phyloP scores from a whole-genome alignment of 2,329 filamentous ascomycete genomes.

The Colletotrichum trifolii region DNA sequence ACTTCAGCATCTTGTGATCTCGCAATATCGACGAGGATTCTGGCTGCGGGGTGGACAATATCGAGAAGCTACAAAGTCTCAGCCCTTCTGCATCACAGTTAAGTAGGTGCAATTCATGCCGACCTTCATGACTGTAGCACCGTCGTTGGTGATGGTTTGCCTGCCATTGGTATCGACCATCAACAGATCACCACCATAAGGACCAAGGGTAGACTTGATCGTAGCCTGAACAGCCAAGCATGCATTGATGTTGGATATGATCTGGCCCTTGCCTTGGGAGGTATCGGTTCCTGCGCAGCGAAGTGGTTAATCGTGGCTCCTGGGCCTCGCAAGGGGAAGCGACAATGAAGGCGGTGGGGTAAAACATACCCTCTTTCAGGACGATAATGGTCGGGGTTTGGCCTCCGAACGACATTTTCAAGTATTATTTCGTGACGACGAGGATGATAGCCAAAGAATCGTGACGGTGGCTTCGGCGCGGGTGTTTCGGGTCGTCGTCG shows the following conservation, averaged over 20 bases:
- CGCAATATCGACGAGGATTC: constrained; percentile 97
- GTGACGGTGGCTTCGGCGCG: constrained; percentile 1
- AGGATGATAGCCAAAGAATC: neutral
- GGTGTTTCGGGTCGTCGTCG: constrained; percentile 25
- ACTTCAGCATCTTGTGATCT: constrained; percentile 99
- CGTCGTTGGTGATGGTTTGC: constrained; percentile 99
- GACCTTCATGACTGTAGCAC: constrained; percentile 99
- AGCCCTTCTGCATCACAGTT: neutral
- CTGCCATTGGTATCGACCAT: constrained; percentile 95
- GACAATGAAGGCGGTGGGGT: constrained; percentile 48
- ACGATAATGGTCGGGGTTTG: constrained; percentile 98
- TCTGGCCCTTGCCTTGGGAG: constrained; percentile 96
- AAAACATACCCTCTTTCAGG: constrained; percentile 87
- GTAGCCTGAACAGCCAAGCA: constrained; percentile 95
- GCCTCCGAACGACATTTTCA: constrained; percentile 91
- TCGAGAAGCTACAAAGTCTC: constrained; percentile 79
- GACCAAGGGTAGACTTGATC: constrained; percentile 94
- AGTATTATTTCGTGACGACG: constrained; percentile 8
- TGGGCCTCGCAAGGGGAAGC: constrained; percentile 40
- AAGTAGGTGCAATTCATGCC: constrained; percentile 36
- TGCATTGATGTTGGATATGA: constrained; percentile 98
- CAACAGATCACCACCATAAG: constrained; percentile 95
- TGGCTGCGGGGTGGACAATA: constrained; percentile 96
- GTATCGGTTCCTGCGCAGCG: constrained; percentile 83
- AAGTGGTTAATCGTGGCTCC: constrained; percentile 36